Percentiles rank a stretch among this genome's conserved stretches.
Evolutionary conservation across 208 protist genomes (phyloP).

Genomic region (Crithidia expoeki): DNA sequence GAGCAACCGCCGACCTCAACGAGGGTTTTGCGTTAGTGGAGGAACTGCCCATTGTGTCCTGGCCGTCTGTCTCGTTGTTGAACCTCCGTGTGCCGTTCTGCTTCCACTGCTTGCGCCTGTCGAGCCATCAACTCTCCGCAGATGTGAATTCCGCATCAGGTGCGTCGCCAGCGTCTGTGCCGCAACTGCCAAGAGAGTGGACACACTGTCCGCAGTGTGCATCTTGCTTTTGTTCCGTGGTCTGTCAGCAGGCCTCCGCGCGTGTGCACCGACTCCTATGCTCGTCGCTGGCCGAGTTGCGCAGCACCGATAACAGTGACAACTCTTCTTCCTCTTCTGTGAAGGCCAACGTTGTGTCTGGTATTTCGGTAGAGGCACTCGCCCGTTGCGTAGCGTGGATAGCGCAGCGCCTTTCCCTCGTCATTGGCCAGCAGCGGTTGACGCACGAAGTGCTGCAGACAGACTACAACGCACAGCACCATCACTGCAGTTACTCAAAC

Average conservation of each 20-base stretch:
- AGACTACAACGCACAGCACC: slow-evolving; percentile 17
- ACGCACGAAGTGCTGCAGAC: slow-evolving; percentile 48
- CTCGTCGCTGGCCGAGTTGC: slow-evolving; percentile 36
- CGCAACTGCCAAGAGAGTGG: slow-evolving; percentile 22
- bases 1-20: slow-evolving; percentile 47
- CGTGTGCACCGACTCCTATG: slow-evolving; percentile 68
- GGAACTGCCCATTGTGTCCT: slow-evolving; percentile 77
- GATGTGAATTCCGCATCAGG: not conserved
- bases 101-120: slow-evolving; percentile 68
- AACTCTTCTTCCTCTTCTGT: not conserved
- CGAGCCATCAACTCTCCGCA: slow-evolving; percentile 10
- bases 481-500: slow-evolving; percentile 22
- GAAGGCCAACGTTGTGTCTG: slow-evolving; percentile 7
- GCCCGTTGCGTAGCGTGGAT: slow-evolving; percentile 71
- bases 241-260: slow-evolving; percentile 38
- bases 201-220: slow-evolving; percentile 47
- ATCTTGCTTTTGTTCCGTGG: slow-evolving; percentile 66
- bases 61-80: slow-evolving; percentile 53
- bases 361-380: slow-evolving; percentile 68
- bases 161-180: not conserved
- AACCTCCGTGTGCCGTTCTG: slow-evolving; percentile 56
- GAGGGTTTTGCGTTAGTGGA: slow-evolving; percentile 58
- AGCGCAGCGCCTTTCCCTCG: slow-evolving; percentile 44
- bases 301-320: no score
- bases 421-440: slow-evolving; percentile 51